Conservation (phyloP, 73 alveolate genomes). For the Durusdinium trenchii region DNA sequence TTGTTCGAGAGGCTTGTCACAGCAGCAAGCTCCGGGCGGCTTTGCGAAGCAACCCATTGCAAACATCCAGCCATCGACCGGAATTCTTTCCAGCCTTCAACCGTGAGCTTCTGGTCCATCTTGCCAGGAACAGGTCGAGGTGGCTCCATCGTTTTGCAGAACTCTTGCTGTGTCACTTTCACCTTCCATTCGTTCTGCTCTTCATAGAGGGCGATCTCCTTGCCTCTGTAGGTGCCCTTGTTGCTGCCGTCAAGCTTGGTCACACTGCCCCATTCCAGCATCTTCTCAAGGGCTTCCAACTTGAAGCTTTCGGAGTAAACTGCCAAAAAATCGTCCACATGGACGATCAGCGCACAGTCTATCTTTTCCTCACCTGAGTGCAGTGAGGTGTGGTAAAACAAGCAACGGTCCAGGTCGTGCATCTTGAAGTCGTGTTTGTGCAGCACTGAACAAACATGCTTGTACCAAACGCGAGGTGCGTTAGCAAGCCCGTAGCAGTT, state of each 20-base stretch:
- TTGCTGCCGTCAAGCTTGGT: neutral
- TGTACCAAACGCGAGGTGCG: conserved; percentile 34
- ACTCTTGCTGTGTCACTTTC: neutral
- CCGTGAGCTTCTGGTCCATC: no score
- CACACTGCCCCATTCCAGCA: conserved; percentile 16
- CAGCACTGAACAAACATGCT: neutral
- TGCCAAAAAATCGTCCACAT: conserved; percentile 29
- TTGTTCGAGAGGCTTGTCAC: no score
- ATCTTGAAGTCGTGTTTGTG: neutral
- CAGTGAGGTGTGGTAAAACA: conserved; percentile 7
- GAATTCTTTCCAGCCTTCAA: no score
- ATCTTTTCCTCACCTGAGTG: neutral
- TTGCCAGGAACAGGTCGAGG: no score
- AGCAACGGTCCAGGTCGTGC: conserved; percentile 29
- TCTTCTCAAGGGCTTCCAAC: neutral
- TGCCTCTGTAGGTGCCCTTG: conserved; percentile 10
- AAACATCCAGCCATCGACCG: no score
- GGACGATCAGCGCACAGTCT: neutral
- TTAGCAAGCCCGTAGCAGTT: conserved; percentile 1
- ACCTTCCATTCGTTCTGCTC: neutral
- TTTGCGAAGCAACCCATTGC: no score
- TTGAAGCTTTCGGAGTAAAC: neutral
- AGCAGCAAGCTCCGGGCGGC: no score
- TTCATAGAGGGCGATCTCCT: neutral
- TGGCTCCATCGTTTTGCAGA: no score